Evolutionary conservation across 352 stramenopile species (phyloP).

Genomic region (Blastocystis sp.): DNA sequence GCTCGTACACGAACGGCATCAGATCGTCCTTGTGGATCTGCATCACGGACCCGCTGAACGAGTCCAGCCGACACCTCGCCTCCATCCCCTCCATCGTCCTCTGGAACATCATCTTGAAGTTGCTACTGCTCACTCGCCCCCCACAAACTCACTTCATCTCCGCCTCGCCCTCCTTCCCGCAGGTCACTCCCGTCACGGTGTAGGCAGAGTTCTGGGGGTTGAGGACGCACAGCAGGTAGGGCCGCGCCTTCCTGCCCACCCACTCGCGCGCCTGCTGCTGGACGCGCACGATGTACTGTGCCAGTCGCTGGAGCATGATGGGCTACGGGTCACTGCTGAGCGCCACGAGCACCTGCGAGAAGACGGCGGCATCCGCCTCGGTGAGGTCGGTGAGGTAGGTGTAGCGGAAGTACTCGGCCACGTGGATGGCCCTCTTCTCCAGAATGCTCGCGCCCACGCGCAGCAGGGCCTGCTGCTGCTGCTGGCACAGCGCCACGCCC

Average conservation of each 20-base stretch:
- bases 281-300: conserved; percentile 59
- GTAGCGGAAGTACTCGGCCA: conserved; percentile 59
- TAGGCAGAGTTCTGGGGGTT: conserved; percentile 45
- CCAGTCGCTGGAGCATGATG: conserved; percentile 61
- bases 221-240: conserved; percentile 56
- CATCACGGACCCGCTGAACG: conserved; percentile 67
- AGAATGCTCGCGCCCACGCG: conserved; percentile 60
- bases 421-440: conserved; percentile 33
- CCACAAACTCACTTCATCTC: conserved; percentile 47
- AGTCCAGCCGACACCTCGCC: conserved; percentile 51
- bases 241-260: neutral
- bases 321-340: conserved; percentile 1
- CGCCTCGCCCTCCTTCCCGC: conserved; percentile 39
- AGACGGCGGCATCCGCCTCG: conserved; percentile 49
- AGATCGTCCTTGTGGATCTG: conserved; percentile 67
- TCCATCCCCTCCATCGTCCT: conserved; percentile 35
- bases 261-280: conserved; percentile 32
- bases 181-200: conserved; percentile 39
- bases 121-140: conserved; percentile 14
- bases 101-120: conserved; percentile 55
- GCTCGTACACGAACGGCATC: conserved; percentile 56
- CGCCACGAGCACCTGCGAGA: conserved; percentile 24
- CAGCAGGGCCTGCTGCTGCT: conserved; percentile 35
- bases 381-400: conserved; percentile 46
- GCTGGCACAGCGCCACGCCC: conserved; percentile 24